Base-by-base conservation (phyloP, 805 yeast species). In the Saturnispora hagleri region DNA sequence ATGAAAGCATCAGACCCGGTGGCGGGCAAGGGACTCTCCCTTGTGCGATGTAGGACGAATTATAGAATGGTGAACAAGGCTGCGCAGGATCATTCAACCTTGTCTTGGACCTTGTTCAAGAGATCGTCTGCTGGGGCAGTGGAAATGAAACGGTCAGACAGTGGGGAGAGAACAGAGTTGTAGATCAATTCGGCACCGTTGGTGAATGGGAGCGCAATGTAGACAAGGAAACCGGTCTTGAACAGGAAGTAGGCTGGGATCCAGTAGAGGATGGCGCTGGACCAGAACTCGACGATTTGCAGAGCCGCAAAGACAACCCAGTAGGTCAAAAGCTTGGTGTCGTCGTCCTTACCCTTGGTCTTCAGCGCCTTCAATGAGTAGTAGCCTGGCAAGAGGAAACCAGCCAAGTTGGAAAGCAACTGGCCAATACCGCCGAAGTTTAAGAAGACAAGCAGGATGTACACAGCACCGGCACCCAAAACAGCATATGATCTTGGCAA, bases 271-370 rank as follows among this genome's bases (percentile, higher is more conserved):
- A 93, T 84, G 36, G 97, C 85, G 63, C 82, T 80, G 51, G 96
- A 83, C 98, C 97, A 93, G 78, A 89, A 93, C 74, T 93, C 99
- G 62, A 89, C 67, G 50, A 93, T 90, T 68, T 83, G 88, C 73
- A 93, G 80, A 61, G 83, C 82, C 15, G 97, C 96, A 66, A 87
- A 93, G n/a, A 93, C 96, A 53, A 93, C 97, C 99, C 99, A 93
- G 76, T 93, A 93, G 13, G 97, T 87, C 64, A 93, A 79, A 66
- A 87, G 80, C 67, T 85, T 84, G 46, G 93, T 82, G 70, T 93
- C 99, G 68, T 91, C 97, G 43, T 72, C 70, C 42, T 81, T 70
- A 17, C 77, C 64, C 9, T 80, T 58, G 22, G 96, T 85, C 68
- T 82, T 86, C 58, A 93, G 75, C 22, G 99, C 98, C 56, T 79